Conservation (phyloP, 2,329 filamentous ascomycete species). For the Penicillium freii region DNA sequence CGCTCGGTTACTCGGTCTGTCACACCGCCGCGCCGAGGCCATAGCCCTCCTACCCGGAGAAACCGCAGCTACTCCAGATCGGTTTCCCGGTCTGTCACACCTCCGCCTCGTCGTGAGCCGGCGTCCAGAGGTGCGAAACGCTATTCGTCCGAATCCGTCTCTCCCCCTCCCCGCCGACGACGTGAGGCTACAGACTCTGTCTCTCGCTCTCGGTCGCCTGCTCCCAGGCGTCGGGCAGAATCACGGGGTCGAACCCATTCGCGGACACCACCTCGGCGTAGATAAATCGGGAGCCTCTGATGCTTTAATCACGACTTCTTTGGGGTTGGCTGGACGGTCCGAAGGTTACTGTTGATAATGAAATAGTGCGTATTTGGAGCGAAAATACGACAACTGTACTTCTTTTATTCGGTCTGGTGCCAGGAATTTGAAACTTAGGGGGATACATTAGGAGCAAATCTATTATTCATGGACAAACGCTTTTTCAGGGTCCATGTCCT, state of each 20-base stretch:
- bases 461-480: background rate
- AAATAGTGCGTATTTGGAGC: background rate
- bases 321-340: background rate
- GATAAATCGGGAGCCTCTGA: constrained; percentile 1
- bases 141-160: constrained; percentile 28
- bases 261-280: constrained; percentile 23
- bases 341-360: constrained; percentile 5
- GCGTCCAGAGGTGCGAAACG: constrained; percentile 17
- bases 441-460: background rate
- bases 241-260: constrained; percentile 26
- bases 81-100: constrained; percentile 28
- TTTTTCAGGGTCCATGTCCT: background rate
- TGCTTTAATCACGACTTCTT: background rate
- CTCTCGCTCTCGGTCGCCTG: constrained; percentile 26
- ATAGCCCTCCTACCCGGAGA: constrained; percentile 20
- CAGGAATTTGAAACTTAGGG: background rate
- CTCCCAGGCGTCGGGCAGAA: constrained; percentile 19
- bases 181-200: constrained; percentile 22
- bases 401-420: constrained; percentile 3
- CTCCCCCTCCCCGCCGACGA: constrained; percentile 30
- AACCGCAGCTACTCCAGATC: constrained; percentile 35
- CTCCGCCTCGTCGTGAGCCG: constrained; percentile 20
- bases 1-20: constrained; percentile 35
- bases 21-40: constrained; percentile 24
- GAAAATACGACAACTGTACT: constrained; percentile 1